Base-by-base conservation (phyloP, 441 rosid species). In the Gossypium lobatum region DNA sequence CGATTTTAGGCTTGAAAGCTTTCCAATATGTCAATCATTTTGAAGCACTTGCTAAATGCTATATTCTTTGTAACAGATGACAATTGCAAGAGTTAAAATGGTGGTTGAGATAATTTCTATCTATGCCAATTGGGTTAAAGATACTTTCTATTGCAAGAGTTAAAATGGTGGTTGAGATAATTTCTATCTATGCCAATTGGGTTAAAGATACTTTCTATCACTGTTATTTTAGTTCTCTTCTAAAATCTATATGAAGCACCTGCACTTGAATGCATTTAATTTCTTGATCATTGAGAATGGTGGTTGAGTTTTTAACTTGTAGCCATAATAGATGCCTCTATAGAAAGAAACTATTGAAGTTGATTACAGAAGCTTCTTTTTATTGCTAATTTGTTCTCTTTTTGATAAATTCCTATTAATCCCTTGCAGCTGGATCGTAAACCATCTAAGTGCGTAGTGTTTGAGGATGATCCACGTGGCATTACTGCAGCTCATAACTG, bases 401-500 rank as follows among this genome's bases (percentile, higher is more conserved):
- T 55, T 53, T 60, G 63, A 37, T 66, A 0, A 28, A 16, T 23
- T 26, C 34, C 55, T 23, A 16, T 65, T 34, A 45, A 69, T 78
- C 64, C 20, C 64, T 76, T 31, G 84, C 90, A 95, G 98, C 86
- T 92, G 77, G 98, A 95, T 77, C 83, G 97, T 64, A 95, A 95
- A 81, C 98, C 98, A 11, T 88, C 97, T 1, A 95, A 92, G 80
- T 95, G 98, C 71, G 88, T 95, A 28, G 97, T 89, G 57, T 95
- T 62, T 62, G 97, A 91, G 84, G 98, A 92, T 82, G 96, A 92
- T 72, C 96, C 97, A 16, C 82, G 98, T 73, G 95, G 93, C 70
- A 87, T 91, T 72, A 83, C 98, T 4, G 98, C 98, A 0, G 97
- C 98, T 74, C 98, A 95, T 80, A 92, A 92, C 80, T 95, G 98